Conservation (phyloP, 1,139 yeast genomes). For the Debaryomyces coudertii region DNA sequence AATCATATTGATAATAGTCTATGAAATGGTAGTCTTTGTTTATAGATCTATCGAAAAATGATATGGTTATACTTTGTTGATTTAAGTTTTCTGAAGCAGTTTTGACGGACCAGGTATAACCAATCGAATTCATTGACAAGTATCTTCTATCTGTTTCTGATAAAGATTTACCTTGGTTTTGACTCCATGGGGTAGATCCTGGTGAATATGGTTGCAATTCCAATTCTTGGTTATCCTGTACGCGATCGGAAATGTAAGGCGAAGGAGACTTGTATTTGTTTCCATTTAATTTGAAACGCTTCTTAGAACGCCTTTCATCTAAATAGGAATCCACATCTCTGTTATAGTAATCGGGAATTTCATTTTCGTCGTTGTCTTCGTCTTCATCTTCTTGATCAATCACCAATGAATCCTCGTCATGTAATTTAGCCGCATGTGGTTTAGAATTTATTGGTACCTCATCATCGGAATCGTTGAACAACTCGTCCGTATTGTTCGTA, state of each 20-base stretch:
- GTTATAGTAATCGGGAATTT: constrained; percentile 15
- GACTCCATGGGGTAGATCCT: constrained; percentile 85
- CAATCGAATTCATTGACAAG: constrained; percentile 77
- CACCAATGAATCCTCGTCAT: constrained; percentile 38
- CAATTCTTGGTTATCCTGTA: constrained; percentile 8
- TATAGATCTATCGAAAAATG: constrained; percentile 81
- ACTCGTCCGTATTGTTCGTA: constrained; percentile 29
- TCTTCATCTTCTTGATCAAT: constrained; percentile 42
- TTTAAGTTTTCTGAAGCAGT: constrained; percentile 27
- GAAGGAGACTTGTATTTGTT: constrained; percentile 14
- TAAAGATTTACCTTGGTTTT: constrained; percentile 23
- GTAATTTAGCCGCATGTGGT: constrained; percentile 19
- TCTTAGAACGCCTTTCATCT: constrained; percentile 22
- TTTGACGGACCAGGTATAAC: constrained; percentile 80
- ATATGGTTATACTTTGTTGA: constrained; percentile 74
- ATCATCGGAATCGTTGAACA: constrained; percentile 23
- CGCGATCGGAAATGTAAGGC: constrained; percentile 7
- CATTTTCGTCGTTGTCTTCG: constrained; percentile 21
- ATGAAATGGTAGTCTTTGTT: constrained; percentile 86
- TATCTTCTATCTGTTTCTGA: constrained; percentile 58
- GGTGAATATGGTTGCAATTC: constrained; percentile 56
- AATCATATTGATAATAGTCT: constrained; percentile 70
- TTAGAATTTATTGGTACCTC: constrained; percentile 22
- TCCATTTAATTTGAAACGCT: constrained; percentile 32
- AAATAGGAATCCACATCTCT: constrained; percentile 22